These are phyloP conservation scores for Pseudocohnilembus persalinus DNA, from an alignment of 169 alveolate species.

Conservation along the genomic window DNA sequence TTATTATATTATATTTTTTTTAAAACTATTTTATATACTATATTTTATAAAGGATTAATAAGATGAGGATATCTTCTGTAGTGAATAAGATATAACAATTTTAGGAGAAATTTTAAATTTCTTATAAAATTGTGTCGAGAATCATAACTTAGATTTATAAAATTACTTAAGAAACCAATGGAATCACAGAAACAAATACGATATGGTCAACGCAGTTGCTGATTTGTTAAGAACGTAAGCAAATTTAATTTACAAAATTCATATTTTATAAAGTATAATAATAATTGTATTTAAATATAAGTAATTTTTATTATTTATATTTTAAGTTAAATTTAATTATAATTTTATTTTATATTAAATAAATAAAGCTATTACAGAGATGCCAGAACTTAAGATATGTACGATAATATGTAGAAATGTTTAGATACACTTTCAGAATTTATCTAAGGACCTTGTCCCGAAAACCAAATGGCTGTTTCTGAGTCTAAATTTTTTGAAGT, in stretches of 20 bases:
- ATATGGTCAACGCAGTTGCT: conserved; percentile 60
- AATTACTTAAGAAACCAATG: conserved; percentile 56
- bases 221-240: conserved; percentile 50
- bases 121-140: conserved; percentile 59
- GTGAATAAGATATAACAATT: conserved; percentile 26
- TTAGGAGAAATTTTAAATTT: conserved; percentile 42
- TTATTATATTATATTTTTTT: too few relatives aligned
- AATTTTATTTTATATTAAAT: too few relatives aligned
- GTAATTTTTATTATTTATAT: too few relatives aligned
- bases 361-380: conserved; percentile 45
- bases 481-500: conserved; percentile 63
- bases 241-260: too few relatives aligned
- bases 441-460: conserved; percentile 69
- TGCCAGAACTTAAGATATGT: conserved; percentile 28
- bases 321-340: too few relatives aligned
- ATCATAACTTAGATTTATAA: conserved; percentile 56
- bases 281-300: too few relatives aligned
- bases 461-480: conserved; percentile 55
- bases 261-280: too few relatives aligned
- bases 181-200: conserved; percentile 60
- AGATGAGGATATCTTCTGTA: conserved; percentile 10
- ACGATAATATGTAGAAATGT: conserved; percentile 60
- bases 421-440: conserved; percentile 64
- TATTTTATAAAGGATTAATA: conserved; percentile 7
- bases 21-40: too few relatives aligned